Conservation (phyloP, 176 grass and related monocot species). For the Eleusine coracana region DNA sequence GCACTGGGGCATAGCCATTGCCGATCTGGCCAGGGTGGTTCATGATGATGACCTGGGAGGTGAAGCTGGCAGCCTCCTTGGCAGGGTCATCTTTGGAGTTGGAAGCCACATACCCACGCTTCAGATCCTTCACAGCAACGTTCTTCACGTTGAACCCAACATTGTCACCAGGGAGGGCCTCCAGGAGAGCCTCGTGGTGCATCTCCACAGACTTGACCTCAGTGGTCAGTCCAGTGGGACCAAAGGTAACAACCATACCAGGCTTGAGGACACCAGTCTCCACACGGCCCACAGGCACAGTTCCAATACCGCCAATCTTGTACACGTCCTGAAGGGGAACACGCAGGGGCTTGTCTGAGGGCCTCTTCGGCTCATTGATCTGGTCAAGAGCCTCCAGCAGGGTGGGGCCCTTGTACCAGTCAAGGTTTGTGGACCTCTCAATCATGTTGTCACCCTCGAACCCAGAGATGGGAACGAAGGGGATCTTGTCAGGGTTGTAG, state of each 20-base stretch:
- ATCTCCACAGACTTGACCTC: slow-evolving; percentile 91
- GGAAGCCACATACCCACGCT: slow-evolving; percentile 72
- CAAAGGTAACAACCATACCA: slow-evolving; percentile 78
- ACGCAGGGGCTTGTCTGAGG: slow-evolving; percentile 85
- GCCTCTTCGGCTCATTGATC: slow-evolving; percentile 79
- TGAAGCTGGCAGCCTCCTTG: slow-evolving; percentile 78
- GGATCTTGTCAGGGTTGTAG: slow-evolving; percentile 87
- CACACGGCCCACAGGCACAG: slow-evolving; percentile 46
- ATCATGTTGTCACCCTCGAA: slow-evolving; percentile 95
- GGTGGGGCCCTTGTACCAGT: slow-evolving; percentile 88
- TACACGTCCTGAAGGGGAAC: slow-evolving; percentile 88
- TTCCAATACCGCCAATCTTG: slow-evolving; percentile 89
- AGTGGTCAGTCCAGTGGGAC: slow-evolving; percentile 69
- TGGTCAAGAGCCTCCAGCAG: slow-evolving; percentile 79
- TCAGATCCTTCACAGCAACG: slow-evolving; percentile 81
- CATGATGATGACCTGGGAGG: slow-evolving; percentile 89
- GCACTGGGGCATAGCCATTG: slow-evolving; percentile 76
- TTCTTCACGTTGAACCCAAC: slow-evolving; percentile 85
- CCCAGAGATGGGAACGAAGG: slow-evolving; percentile 80
- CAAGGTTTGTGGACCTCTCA: slow-evolving; percentile 82
- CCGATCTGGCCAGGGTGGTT: slow-evolving; percentile 88
- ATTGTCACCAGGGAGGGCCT: slow-evolving; percentile 77
- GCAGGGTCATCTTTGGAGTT: slow-evolving; percentile 90
- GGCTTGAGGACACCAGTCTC: slow-evolving; percentile 6
- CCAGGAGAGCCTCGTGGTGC: slow-evolving; percentile 80